A percentile compares a stretch with the other conserved stretches of the same genome.
Evolutionary conservation across 2,329 filamentous ascomycete genomes (phyloP).

Genomic region (Nakataea oryzae): DNA sequence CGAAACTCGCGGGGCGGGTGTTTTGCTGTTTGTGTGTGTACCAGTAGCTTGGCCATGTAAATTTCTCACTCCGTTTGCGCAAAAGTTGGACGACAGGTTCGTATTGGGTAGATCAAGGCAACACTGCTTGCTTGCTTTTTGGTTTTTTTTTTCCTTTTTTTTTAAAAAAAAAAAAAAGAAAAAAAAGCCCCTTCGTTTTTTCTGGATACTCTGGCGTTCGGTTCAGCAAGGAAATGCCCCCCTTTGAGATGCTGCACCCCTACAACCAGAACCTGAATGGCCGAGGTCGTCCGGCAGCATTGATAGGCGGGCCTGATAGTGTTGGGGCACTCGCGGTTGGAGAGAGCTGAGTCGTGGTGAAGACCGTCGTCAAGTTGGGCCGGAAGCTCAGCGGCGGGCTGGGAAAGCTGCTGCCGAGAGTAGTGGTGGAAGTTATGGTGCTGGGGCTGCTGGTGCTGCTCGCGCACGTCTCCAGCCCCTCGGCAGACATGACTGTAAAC

Average conservation of each 20-base stretch:
- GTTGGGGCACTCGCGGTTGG: background rate
- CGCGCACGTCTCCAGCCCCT: background rate
- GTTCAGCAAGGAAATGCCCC: too few species aligned
- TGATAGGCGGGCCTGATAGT: background rate
- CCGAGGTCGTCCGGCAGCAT: background rate
- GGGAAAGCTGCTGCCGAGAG: background rate
- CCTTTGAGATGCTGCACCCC: background rate
- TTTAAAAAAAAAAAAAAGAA: too few species aligned
- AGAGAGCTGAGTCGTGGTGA: background rate
- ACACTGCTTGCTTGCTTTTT: too few species aligned
- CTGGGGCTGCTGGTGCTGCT: background rate
- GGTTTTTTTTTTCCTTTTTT: too few species aligned
- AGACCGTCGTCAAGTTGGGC: background rate
- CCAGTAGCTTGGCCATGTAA: background rate
- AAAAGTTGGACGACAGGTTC: background rate
- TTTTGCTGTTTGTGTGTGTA: too few species aligned
- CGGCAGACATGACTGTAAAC: conserved; percentile 8
- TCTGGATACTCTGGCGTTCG: background rate
- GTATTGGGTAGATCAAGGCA: background rate
- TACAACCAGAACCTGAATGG: conserved; percentile 19
- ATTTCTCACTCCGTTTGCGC: background rate
- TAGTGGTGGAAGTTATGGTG: background rate
- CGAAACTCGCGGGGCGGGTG: background rate
- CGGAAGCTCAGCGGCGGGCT: background rate
- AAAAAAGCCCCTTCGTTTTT: background rate